Base-by-base conservation (phyloP, 2,329 filamentous ascomycete species). In the Alternaria sp. region DNA sequence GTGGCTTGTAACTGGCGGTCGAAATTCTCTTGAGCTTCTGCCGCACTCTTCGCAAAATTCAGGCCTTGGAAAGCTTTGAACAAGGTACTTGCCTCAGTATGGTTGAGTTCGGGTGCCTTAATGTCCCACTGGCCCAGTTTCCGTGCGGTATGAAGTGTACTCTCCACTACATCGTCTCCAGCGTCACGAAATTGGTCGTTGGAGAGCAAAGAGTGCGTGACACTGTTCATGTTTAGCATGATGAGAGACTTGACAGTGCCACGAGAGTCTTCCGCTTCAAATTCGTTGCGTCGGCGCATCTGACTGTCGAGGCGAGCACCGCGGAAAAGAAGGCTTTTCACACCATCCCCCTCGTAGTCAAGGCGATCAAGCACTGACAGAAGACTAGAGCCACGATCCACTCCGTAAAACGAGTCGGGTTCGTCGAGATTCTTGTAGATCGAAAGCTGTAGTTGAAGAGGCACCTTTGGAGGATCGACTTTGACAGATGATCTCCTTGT, bases 381-480 rank as follows among this genome's bases (percentile, higher is more conserved):
- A 16, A 99, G 81, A 59, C 89, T 93, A 7, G 93, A 87, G 41
- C 87, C 87, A 77, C 96, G 91, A 43, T 92, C 87, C 8, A 97
- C 85, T 4, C 95, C 96, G 74, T 99, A 99, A 77, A 97, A 99
- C 0, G 93, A 90, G 77, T 99, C 95, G 2, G 94, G 94, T 72
- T 99, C 96, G 73, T 97, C 94, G 48, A 99, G 91, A 62, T 92
- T 94, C 74, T 92, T 91, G 76, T 95, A 99, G 3, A 99, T 94
- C 1, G 86, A 83, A 45, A 97, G 84, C 12, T 98, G 82, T 1
- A 96, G 84, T 30, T 92, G 87, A 4, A 86, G 85, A 7, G 92
- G 86, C 27, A 83, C 60, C 28, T 74, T 67, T 1, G 73, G 73
- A 12, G 77, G 89, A 81, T 48, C 83, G 74, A 66, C 66, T 78